Evolutionary conservation across 768 basidiomycete genomes (phyloP), one percentile per base, ranked within the genome.

Genomic region (Suillus bovinus): DNA sequence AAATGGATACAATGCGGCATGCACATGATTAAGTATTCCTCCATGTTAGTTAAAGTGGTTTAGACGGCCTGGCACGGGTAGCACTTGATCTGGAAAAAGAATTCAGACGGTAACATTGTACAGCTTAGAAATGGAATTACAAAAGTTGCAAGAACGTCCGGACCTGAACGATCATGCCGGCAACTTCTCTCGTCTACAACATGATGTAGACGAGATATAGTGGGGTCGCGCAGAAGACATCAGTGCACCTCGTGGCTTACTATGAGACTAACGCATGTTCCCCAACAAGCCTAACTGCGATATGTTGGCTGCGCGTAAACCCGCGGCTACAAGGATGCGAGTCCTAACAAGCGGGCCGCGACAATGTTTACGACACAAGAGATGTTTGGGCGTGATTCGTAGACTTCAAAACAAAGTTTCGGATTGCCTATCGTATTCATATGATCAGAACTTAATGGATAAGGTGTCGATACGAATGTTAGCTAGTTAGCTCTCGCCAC

Each of bases 281-380:
- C 22, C 29, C 20, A 31, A 36, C 47, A 10, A 7, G 56, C 34
- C 63, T 42, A 46, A 52, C 59, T 50, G 31, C 9, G 52, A 61
- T 54, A 44, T n/a, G 31, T 49, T 63, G 47, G 34, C 33, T 57
- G 66, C 66, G 66, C 62, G 65, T 53, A 63, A 71, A 71, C 61
- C 71, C 66, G 71, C 71, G 70, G 69, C 22, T 41, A 67, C 44
- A 56, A 38, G 44, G n/a, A 57, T 68, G 67, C 57, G 62, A 36
- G 24, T 27, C 36, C 34, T 27, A 62, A 69, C 59, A 34, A 44
- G 63, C 36, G 61, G 33, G 29, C 27, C 29, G 38, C 38, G 14
- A n/a, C 31, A 7, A 52, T 56, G 13, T 11, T 56, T 56, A 56
- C 55, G 55, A 39, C 10, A 39, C 34, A 24, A 66, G 60, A 61